A percentile compares a stretch with the other conserved stretches of the same genome.
Evolutionary conservation across 176 grass and related monocot genomes (phyloP).

Genomic region (sorghum (Sorghum bicolor)): DNA sequence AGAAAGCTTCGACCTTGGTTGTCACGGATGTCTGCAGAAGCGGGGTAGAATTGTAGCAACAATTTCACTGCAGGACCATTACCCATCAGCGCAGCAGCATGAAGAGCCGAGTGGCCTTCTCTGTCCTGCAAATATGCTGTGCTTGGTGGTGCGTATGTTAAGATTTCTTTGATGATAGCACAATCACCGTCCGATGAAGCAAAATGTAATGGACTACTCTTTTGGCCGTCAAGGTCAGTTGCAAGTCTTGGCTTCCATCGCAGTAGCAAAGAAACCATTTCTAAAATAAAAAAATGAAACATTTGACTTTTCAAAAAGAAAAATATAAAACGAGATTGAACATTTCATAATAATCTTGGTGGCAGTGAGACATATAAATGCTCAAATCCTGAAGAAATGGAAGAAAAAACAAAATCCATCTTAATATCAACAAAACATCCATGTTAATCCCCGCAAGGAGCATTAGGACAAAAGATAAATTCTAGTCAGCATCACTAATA

Average conservation of each 20-base stretch:
- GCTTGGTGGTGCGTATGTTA: background rate
- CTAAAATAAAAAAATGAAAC: background rate
- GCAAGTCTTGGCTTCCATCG: conserved; percentile 29
- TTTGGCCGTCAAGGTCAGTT: background rate
- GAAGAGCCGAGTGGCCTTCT: conserved; percentile 31
- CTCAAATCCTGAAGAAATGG: too few relatives aligned
- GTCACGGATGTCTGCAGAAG: conserved; percentile 34
- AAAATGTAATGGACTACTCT: conserved; percentile 35
- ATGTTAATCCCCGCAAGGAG: background rate
- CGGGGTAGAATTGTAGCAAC: conserved; percentile 17
- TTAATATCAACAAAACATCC: background rate
- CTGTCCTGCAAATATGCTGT: conserved; percentile 27
- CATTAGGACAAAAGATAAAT: too few relatives aligned
- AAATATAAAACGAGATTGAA: too few relatives aligned
- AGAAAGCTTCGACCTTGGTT: conserved; percentile 41
- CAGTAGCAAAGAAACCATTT: conserved; percentile 40
- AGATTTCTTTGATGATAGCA: conserved; percentile 5
- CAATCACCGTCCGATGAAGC: conserved; percentile 37
- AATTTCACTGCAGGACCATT: background rate
- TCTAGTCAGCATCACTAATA: too few relatives aligned
- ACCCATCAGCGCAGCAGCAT: conserved; percentile 32
- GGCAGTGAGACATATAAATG: too few relatives aligned
- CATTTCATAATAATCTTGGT: too few relatives aligned
- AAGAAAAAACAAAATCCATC: background rate
- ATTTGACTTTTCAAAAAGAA: too few relatives aligned